These are phyloP conservation scores for Isabelozyma rhagii DNA, from an alignment of 805 yeast species.

Conservation along the genomic window DNA sequence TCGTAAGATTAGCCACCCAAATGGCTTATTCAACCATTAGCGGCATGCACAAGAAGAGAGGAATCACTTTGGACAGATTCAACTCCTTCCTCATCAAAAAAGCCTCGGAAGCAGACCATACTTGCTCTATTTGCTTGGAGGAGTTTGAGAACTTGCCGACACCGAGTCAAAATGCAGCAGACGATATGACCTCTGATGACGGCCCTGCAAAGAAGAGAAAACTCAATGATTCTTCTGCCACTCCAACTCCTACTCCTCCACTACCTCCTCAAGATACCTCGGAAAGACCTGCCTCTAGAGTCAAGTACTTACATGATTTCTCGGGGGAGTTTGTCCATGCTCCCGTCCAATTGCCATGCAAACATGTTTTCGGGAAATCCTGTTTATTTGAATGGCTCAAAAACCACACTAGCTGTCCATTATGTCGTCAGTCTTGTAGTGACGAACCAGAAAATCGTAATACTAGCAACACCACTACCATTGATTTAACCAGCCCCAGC, in stretches of 20 bases:
- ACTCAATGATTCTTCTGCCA: conserved; percentile 7
- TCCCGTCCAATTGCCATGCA: conserved; percentile 78
- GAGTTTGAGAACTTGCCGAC: conserved; percentile 12
- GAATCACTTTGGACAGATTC: conserved; percentile 53
- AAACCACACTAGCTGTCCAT: conserved; percentile 74
- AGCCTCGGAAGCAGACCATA: conserved; percentile 23
- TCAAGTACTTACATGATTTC: conserved; percentile 15
- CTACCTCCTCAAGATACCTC: not conserved
- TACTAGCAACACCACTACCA: not conserved
- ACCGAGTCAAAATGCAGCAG: not conserved
- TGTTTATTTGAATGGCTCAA: conserved; percentile 85
- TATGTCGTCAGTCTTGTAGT: conserved; percentile 63
- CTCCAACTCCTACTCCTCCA: not conserved
- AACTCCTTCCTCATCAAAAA: conserved; percentile 43
- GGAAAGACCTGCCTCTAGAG: conserved; percentile 3
- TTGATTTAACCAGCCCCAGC: not conserved
- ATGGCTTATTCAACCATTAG: conserved; percentile 65
- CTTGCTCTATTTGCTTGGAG: conserved; percentile 69
- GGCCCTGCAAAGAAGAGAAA: conserved; percentile 19
- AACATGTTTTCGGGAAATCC: conserved; percentile 81
- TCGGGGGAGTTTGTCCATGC: conserved; percentile 42
- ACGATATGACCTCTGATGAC: conserved; percentile 1
- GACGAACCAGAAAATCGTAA: conserved; percentile 11
- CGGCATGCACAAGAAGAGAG: conserved; percentile 46
- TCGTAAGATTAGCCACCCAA: conserved; percentile 65